Evolutionary conservation across 345 rosid species (phyloP).

Genomic region (Moricandia arvensis): DNA sequence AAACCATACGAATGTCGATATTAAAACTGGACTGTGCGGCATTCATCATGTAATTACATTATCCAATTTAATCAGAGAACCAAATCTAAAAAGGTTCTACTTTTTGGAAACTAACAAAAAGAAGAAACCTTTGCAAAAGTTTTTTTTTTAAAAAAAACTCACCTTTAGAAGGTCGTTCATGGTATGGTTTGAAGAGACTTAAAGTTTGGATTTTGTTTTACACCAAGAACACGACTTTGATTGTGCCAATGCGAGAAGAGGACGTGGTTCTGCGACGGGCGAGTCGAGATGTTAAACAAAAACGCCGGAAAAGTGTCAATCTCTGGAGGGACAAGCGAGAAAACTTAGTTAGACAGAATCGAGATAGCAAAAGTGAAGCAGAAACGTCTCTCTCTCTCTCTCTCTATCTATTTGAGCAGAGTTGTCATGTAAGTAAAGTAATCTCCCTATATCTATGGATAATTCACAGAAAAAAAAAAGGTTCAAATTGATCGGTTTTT

Average conservation of each 20-base stretch:
- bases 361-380: conserved; percentile 10
- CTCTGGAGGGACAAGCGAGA: neutral
- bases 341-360: conserved; percentile 17
- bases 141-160: neutral
- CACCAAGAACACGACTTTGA: conserved; percentile 4
- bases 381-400: conserved; percentile 24
- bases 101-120: neutral
- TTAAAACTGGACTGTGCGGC: neutral
- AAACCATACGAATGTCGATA: conserved; percentile 12
- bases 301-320: neutral
- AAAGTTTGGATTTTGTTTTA: neutral
- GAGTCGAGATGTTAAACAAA: neutral
- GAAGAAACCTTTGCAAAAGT: neutral
- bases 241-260: neutral
- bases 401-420: neutral
- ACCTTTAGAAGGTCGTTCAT: conserved; percentile 45
- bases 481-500: conserved; percentile 18
- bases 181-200: neutral
- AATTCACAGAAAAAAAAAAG: neutral
- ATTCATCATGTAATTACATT: neutral
- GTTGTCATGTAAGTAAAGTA: neutral
- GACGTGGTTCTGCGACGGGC: neutral
- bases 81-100: neutral
- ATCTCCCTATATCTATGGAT: conserved; percentile 5
- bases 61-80: neutral